Percentiles rank a stretch among this genome's conserved stretches.
These are phyloP conservation scores for Onygena corvina DNA, from an alignment of 2,329 filamentous ascomycete genomes.

Conservation along the genomic window DNA sequence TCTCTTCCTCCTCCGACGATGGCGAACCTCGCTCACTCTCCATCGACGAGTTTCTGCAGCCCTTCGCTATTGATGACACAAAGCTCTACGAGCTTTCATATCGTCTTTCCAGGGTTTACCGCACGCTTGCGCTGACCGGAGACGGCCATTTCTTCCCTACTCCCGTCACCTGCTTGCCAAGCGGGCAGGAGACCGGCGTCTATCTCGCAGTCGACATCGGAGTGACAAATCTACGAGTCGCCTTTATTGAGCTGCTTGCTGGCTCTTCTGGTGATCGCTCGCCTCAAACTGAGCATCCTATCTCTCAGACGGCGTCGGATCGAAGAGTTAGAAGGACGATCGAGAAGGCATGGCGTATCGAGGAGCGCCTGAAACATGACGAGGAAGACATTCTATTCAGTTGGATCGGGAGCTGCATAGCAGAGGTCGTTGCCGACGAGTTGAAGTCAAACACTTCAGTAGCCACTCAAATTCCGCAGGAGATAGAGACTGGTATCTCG, in stretches of 20 bases:
- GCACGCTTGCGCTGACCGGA: conserved; percentile 27
- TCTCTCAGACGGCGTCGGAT: conserved; percentile 24
- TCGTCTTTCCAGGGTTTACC: conserved; percentile 28
- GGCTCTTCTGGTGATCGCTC: conserved; percentile 16
- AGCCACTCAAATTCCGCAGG: conserved; percentile 21
- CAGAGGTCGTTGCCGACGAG: conserved; percentile 51
- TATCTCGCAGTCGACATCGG: conserved; percentile 45
- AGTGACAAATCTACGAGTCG: conserved; percentile 41
- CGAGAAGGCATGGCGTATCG: conserved; percentile 63
- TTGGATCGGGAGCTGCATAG: conserved; percentile 65
- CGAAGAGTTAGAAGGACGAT: conserved; percentile 47
- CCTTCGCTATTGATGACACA: conserved; percentile 10
- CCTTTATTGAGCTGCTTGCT: conserved; percentile 40
- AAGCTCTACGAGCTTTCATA: conserved; percentile 28
- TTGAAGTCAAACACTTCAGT: conserved; percentile 23
- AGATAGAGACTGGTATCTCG: conserved; percentile 31
- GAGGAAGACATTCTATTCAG: conserved; percentile 57
- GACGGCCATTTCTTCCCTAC: conserved; percentile 34
- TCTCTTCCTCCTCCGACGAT: not conserved
- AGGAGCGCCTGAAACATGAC: conserved; percentile 58
- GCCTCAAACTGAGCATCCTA: conserved; percentile 6
- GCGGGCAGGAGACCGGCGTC: conserved; percentile 40
- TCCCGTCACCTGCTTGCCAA: conserved; percentile 32
- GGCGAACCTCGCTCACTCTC: not conserved
- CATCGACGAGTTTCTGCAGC: conserved; percentile 11